These are phyloP conservation scores for Rhizopus arrhizus DNA, from an alignment of 371 early-diverging fungal genomes.

Conservation along the genomic window DNA sequence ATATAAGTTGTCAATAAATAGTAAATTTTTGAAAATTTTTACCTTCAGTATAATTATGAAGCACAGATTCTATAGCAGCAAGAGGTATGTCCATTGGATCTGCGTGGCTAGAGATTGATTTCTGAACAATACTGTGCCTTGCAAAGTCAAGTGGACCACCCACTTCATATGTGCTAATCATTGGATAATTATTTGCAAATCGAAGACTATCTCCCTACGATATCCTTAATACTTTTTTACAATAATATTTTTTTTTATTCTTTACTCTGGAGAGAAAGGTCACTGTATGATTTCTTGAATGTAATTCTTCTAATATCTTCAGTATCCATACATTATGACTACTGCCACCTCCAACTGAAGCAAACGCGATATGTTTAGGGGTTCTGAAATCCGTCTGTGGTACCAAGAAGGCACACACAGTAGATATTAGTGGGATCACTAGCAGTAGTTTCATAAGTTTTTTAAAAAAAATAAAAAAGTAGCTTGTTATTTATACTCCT, in stretches of 20 bases:
- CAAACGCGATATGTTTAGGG: slow-evolving; percentile 12
- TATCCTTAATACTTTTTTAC: neutral
- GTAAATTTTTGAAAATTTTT: neutral
- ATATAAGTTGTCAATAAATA: neutral
- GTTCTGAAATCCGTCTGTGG: neutral
- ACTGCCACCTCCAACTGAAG: slow-evolving; percentile 11
- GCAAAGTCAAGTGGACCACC: slow-evolving; percentile 3
- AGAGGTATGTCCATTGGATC: neutral
- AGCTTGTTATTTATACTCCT: too few species aligned
- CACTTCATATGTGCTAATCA: slow-evolving; percentile 12
- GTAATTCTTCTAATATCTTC: slow-evolving; percentile 21
- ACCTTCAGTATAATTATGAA: slow-evolving; percentile 8
- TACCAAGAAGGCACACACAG: too few species aligned
- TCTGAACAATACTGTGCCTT: neutral
- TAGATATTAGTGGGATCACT: too few species aligned
- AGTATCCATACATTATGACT: slow-evolving; percentile 22
- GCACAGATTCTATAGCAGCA: neutral
- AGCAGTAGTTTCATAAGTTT: too few species aligned
- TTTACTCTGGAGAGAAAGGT: slow-evolving; percentile 16
- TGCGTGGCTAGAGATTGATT: neutral
- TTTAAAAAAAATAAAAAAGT: neutral
- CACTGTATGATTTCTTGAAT: slow-evolving; percentile 13
- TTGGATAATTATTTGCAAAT: slow-evolving; percentile 23
- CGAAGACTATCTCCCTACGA: slow-evolving; percentile 25
- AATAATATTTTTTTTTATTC: neutral